Evolutionary conservation across 306 rosid genomes (phyloP).

Genomic region (Citrullus colocynthis): DNA sequence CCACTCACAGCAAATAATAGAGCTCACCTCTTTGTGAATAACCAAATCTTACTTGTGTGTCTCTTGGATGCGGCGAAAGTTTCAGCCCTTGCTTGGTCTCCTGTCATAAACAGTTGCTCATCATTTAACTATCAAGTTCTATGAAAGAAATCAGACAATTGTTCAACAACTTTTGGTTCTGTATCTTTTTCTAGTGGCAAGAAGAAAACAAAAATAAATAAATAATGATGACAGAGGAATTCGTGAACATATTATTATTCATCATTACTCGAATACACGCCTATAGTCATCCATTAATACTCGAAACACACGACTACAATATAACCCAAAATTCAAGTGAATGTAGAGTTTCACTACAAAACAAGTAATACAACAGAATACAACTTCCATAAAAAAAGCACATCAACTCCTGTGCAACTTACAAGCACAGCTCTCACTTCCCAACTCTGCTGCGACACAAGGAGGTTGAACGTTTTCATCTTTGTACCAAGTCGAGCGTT

Average conservation of each 20-base stretch:
- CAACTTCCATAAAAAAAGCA: neutral
- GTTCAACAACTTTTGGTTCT: neutral
- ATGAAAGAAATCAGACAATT: neutral
- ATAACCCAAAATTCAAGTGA: neutral
- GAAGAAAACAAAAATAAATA: neutral
- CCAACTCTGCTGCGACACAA: slow-evolving; percentile 37
- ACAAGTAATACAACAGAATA: neutral
- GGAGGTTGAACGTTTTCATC: slow-evolving; percentile 17
- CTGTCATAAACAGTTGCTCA: neutral
- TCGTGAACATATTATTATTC: neutral
- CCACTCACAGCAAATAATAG: neutral
- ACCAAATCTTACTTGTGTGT: neutral
- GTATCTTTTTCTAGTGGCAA: neutral
- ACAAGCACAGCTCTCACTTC: slow-evolving; percentile 37
- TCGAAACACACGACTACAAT: neutral
- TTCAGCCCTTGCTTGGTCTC: neutral
- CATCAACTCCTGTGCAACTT: slow-evolving; percentile 21
- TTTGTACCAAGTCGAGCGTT: slow-evolving; percentile 25
- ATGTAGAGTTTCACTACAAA: neutral
- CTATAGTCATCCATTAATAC: neutral
- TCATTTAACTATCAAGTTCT: neutral
- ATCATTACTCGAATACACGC: neutral
- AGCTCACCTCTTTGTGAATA: neutral
- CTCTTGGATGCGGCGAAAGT: neutral
- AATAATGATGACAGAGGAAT: neutral